Evolutionary conservation across 805 yeast genomes (phyloP).

Genomic region (Saturnispora sanitii): DNA sequence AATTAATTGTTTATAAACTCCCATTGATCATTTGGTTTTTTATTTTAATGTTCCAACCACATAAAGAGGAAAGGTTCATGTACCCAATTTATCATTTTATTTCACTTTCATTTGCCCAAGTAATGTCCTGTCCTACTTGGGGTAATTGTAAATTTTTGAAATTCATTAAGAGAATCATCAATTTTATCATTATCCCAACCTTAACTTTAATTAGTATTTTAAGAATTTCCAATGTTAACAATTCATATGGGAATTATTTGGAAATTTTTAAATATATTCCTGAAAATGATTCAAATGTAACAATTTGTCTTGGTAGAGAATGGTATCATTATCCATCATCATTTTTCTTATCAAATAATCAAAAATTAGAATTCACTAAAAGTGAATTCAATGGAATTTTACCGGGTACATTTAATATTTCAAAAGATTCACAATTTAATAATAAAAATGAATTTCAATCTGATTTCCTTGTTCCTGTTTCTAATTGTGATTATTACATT

Average conservation of each 20-base stretch:
- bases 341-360: slow-evolving; percentile 59
- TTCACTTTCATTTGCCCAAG: slow-evolving; percentile 45
- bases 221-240: slow-evolving; percentile 40
- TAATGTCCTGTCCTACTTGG: slow-evolving; percentile 26
- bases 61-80: slow-evolving; percentile 86
- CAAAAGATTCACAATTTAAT: slow-evolving; percentile 61
- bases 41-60: slow-evolving; percentile 69
- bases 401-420: slow-evolving; percentile 32
- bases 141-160: slow-evolving; percentile 8
- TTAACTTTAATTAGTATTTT: slow-evolving; percentile 8
- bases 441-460: slow-evolving; percentile 58
- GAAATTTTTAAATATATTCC: slow-evolving; percentile 1
- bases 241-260: slow-evolving; percentile 27
- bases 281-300: slow-evolving; percentile 23
- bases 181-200: background rate
- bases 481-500: slow-evolving; percentile 57
- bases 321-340: slow-evolving; percentile 93
- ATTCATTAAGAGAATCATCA: slow-evolving; percentile 6
- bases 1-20: slow-evolving; percentile 17
- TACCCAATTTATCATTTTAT: slow-evolving; percentile 77
- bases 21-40: slow-evolving; percentile 50
- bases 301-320: slow-evolving; percentile 86
- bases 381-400: slow-evolving; percentile 59
- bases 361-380: slow-evolving; percentile 55
- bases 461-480: slow-evolving; percentile 40